Conservation (phyloP, 495 filamentous ascomycete genomes). For the Thermochaetoides thermophila region DNA sequence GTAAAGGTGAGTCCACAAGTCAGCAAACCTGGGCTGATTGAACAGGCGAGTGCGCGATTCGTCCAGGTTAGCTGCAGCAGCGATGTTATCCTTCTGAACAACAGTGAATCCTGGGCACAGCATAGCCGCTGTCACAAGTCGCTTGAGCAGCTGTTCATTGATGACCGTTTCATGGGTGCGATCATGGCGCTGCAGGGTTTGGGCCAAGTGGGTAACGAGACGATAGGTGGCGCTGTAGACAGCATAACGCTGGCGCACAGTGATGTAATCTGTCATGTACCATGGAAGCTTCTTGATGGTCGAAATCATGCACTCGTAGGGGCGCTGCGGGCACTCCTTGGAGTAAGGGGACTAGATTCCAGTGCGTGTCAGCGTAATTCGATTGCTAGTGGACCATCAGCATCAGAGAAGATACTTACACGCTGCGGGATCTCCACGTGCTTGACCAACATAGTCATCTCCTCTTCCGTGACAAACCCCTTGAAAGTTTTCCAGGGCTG, state of each 20-base stretch:
- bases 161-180: conserved; percentile 31
- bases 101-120: conserved; percentile 51
- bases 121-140: conserved; percentile 43
- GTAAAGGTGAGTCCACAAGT: conserved; percentile 27
- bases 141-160: conserved; percentile 38
- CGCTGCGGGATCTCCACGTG: conserved; percentile 53
- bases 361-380: neutral
- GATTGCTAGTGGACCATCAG: too few relatives aligned
- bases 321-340: conserved; percentile 50
- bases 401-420: too few relatives aligned
- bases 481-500: conserved; percentile 53
- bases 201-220: conserved; percentile 26
- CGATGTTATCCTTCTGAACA: conserved; percentile 40
- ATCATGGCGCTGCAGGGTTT: conserved; percentile 6
- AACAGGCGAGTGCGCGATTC: conserved; percentile 12
- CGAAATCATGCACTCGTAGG: conserved; percentile 61
- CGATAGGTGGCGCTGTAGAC: conserved; percentile 37
- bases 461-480: conserved; percentile 55
- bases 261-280: conserved; percentile 47
- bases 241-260: conserved; percentile 43
- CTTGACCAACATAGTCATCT: conserved; percentile 50
- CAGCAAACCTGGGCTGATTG: conserved; percentile 23
- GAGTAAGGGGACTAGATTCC: conserved; percentile 44
- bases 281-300: conserved; percentile 67
- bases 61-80: conserved; percentile 11